Evolutionary conservation across 345 rosid species (phyloP), one percentile per base, ranked within the genome.

Genomic region (Reutealis trisperma): DNA sequence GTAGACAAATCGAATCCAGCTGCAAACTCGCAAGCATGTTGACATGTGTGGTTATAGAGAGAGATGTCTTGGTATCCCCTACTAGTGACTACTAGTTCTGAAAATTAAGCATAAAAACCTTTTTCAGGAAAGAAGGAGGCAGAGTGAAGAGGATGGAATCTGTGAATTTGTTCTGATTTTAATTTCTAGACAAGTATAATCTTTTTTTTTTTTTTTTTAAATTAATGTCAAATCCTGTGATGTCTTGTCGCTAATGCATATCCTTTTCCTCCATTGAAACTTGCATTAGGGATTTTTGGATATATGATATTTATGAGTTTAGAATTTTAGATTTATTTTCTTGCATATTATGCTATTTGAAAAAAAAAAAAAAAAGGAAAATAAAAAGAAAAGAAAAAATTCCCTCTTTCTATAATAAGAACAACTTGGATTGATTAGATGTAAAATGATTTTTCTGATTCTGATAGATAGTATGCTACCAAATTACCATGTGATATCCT

Each of bases 191-290:
- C 76, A 75, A 79, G 86, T 75, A 82, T 83, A 88, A 87, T 77
- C 84, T 78, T 80, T 76, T 25, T 4, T 4, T 34, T 34, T 34
- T 34, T 34, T 37, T 37, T 37, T 4, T 37, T 37, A 4, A 37
- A 68, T 75, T 76, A 72, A 84, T 81, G 84, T 75, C 83, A 82
- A 78, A 73, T 84, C 72, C 73, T 70, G 64, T 67, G 72, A 81
- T 73, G 88, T 87, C 72, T 78, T 81, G 86, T 90, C 88, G 78
- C 80, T 85, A 71, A 84, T 87, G 74, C 83, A 67, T 64, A 82
- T 75, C 86, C 80, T 81, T 79, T 84, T 80, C 85, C 67, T 70
- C 74, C 80, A 73, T 71, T 77, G 84, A 83, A 85, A 82, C 78
- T 83, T 82, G 83, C 84, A 80, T 80, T 70, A 63, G 68, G 82